Percentiles rank a stretch among this genome's conserved stretches.
These are phyloP conservation scores for Ajuga chamaepitys DNA, from an alignment of 257 asterid species.

Conservation along the genomic window DNA sequence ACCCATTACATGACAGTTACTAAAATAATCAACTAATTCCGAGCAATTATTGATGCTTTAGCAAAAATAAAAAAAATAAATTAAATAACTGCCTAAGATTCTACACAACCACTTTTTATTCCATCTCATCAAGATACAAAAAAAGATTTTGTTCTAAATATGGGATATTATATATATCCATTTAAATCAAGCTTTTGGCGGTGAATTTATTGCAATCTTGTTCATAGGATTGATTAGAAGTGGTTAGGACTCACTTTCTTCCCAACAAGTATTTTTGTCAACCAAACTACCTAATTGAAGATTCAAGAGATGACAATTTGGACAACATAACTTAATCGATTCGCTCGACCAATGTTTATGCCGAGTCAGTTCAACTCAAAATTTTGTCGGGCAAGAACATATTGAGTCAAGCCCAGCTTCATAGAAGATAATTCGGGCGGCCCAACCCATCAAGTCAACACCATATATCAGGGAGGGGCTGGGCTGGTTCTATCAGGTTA, in stretches of 20 bases:
- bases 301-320: too few relatives aligned
- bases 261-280: too few relatives aligned
- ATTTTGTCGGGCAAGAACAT: too few relatives aligned
- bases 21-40: conserved; percentile 14
- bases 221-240: background rate
- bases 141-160: conserved; percentile 26
- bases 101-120: conserved; percentile 35
- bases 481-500: too few relatives aligned
- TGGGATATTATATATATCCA: background rate
- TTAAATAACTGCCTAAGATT: conserved; percentile 19
- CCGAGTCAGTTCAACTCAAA: too few relatives aligned
- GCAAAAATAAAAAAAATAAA: background rate
- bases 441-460: too few relatives aligned
- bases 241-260: background rate
- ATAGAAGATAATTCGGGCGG: too few relatives aligned
- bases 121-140: conserved; percentile 19
- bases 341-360: too few relatives aligned
- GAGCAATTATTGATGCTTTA: conserved; percentile 10
- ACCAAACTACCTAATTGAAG: too few relatives aligned
- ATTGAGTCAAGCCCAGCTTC: too few relatives aligned
- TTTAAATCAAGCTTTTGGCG: background rate
- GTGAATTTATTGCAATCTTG: background rate
- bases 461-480: too few relatives aligned
- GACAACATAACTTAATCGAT: too few relatives aligned
- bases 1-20: conserved; percentile 39